A percentile compares a stretch with the other conserved stretches of the same genome.
phyloP scores from a whole-genome alignment of 192 early-diverging fungal species.

The Pecoramyces ruminantium region DNA sequence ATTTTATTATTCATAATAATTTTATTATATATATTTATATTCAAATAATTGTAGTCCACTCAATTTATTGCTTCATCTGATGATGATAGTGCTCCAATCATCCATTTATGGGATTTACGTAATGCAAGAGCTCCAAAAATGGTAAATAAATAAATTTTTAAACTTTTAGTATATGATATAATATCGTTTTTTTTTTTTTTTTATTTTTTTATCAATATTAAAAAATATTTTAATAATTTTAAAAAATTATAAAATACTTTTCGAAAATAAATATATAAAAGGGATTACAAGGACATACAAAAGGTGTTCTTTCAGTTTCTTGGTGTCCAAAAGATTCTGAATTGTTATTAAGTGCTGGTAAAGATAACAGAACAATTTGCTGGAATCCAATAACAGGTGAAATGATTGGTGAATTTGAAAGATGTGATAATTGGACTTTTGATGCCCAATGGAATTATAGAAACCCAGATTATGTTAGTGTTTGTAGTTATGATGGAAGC shows the following conservation, averaged over 20 bases:
- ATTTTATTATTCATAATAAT: background rate
- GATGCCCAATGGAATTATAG: slow-evolving; percentile 88
- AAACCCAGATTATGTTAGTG: slow-evolving; percentile 80
- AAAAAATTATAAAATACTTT: background rate
- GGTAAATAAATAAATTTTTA: slow-evolving; percentile 12
- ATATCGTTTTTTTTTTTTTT: background rate
- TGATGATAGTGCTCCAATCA: slow-evolving; percentile 75
- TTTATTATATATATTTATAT: no score
- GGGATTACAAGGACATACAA: slow-evolving; percentile 67
- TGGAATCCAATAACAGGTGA: slow-evolving; percentile 78
- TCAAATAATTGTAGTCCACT: slow-evolving; percentile 37
- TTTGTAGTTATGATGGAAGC: slow-evolving; percentile 87
- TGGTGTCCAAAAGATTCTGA: slow-evolving; percentile 94
- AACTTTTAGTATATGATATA: no score
- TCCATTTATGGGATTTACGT: slow-evolving; percentile 88
- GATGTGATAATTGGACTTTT: slow-evolving; percentile 82
- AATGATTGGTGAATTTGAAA: slow-evolving; percentile 76
- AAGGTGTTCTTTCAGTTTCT: slow-evolving; percentile 77
- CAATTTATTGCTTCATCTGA: slow-evolving; percentile 85
- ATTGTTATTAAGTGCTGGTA: slow-evolving; percentile 79
- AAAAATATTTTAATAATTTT: background rate
- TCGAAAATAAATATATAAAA: background rate
- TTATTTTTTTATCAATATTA: background rate
- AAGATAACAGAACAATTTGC: slow-evolving; percentile 84
- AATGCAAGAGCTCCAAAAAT: slow-evolving; percentile 84